Conservation (phyloP, 2,329 filamentous ascomycete species). For the Colletotrichum spinosum region DNA sequence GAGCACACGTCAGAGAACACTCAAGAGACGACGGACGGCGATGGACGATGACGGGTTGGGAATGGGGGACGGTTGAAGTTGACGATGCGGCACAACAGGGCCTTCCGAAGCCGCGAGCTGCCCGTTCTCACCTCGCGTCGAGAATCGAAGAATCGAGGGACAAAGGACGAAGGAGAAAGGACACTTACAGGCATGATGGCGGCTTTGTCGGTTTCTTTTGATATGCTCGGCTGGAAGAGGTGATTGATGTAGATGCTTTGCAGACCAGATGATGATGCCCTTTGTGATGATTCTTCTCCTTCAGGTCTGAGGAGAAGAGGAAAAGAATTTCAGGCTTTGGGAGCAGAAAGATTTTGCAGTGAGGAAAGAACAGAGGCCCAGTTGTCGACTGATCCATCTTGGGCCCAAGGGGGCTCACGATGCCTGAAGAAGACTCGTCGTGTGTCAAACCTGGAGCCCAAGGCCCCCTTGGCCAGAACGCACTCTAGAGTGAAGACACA, state of each 20-base stretch:
- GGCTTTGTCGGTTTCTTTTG: background rate
- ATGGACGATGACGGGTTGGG: no score
- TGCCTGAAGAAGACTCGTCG: no score
- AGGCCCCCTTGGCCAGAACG: no score
- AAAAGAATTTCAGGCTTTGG: background rate
- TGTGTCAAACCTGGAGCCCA: no score
- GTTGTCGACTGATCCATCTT: background rate
- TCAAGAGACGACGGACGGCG: no score
- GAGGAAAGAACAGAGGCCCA: no score
- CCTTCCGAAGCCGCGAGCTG: no score
- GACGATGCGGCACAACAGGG: no score
- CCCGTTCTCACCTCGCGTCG: background rate
- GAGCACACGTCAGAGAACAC: no score
- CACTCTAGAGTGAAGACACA: no score
- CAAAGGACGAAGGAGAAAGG: background rate
- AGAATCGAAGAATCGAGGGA: background rate
- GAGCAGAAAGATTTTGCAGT: background rate
- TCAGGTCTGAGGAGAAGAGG: background rate
- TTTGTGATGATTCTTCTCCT: background rate
- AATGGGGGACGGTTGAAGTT: no score
- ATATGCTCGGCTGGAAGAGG: background rate
- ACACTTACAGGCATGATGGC: conserved; percentile 1
- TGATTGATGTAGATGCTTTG: background rate
- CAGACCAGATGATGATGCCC: background rate
- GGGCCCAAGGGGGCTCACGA: no score